A percentile compares a stretch with the other conserved stretches of the same genome.
Evolutionary conservation across 2,329 filamentous ascomycete genomes (phyloP).

Genomic region (Calonectria honghensis): DNA sequence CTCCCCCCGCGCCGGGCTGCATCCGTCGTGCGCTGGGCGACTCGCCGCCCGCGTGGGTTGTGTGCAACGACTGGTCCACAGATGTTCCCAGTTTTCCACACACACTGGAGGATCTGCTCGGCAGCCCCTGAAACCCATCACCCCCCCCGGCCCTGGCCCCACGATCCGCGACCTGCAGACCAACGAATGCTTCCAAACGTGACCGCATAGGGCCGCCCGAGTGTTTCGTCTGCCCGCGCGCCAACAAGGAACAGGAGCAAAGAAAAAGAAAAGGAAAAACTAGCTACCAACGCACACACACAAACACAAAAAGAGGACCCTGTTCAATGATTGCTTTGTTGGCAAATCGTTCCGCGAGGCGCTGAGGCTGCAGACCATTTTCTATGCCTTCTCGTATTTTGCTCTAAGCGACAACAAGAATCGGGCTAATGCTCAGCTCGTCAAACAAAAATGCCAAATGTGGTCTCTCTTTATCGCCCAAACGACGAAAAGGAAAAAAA

Average conservation of each 20-base stretch:
- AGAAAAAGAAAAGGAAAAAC: conserved; percentile 3
- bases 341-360: background rate
- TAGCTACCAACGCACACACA: background rate
- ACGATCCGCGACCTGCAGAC: conserved; percentile 39
- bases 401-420: background rate
- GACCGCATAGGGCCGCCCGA: conserved; percentile 18
- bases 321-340: background rate
- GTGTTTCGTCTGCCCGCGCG: conserved; percentile 54
- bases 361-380: conserved; percentile 7
- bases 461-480: background rate
- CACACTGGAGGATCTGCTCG: conserved; percentile 17
- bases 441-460: conserved; percentile 5
- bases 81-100: background rate
- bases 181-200: conserved; percentile 41
- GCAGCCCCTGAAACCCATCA: conserved; percentile 33
- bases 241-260: conserved; percentile 40
- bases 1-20: background rate
- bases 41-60: conserved; percentile 5
- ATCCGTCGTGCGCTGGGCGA: background rate
- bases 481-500: background rate
- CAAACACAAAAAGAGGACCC: too few species aligned
- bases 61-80: conserved; percentile 15
- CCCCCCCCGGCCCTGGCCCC: conserved; percentile 17
- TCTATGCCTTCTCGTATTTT: conserved; percentile 22
- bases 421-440: conserved; percentile 20